Conservation (phyloP, 768 basidiomycete species). For the Chalciporus sphaerocephalus region DNA sequence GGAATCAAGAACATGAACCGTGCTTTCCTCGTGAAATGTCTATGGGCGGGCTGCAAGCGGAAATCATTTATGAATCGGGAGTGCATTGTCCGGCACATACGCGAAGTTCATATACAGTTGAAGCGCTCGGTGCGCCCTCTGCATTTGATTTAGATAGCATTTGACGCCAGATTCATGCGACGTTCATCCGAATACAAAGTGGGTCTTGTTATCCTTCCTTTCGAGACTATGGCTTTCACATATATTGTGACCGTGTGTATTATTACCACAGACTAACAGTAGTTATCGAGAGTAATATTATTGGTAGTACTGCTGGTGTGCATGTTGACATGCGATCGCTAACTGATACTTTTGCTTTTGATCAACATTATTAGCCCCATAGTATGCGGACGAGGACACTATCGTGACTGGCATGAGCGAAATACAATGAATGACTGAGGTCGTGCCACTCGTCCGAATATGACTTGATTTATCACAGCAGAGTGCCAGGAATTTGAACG, state of each 20-base stretch:
- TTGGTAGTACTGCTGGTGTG: background rate
- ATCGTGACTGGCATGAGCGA: too few relatives aligned
- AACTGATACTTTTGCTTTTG: background rate
- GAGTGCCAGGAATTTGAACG: too few relatives aligned
- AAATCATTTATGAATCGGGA: slow-evolving; percentile 16
- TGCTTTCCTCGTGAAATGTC: background rate
- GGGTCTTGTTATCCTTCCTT: background rate
- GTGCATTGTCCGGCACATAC: slow-evolving; percentile 16
- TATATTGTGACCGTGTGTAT: background rate
- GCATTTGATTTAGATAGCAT: background rate
- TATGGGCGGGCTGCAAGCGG: slow-evolving; percentile 10
- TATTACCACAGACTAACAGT: background rate
- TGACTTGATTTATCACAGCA: too few relatives aligned
- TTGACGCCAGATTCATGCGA: too few relatives aligned
- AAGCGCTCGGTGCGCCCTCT: slow-evolving; percentile 4
- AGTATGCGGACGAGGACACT: too few relatives aligned
- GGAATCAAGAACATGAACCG: slow-evolving; percentile 11
- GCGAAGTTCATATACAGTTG: slow-evolving; percentile 10
- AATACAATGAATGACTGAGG: too few relatives aligned
- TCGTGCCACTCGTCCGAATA: background rate
- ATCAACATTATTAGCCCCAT: too few relatives aligned
- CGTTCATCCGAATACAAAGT: background rate
- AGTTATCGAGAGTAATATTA: background rate
- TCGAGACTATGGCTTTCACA: background rate
- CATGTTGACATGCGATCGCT: background rate